Evolutionary conservation across 345 rosid species (phyloP).

Genomic region (Hevea brasiliensis): DNA sequence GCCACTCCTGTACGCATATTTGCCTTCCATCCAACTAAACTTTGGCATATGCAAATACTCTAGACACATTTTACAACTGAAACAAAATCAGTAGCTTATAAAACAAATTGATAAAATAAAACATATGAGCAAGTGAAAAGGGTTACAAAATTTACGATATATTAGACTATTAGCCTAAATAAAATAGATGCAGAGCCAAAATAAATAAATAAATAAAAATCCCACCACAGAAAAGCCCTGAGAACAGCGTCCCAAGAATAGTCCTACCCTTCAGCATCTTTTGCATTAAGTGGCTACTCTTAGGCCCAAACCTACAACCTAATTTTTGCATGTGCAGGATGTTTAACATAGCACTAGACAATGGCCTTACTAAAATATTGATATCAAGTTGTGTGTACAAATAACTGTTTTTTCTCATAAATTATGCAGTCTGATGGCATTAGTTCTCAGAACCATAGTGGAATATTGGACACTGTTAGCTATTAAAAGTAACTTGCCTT

Average conservation of each 20-base stretch:
- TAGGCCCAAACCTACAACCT: neutral
- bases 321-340: neutral
- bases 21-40: too few species aligned
- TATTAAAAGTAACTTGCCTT: constrained; percentile 44
- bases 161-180: too few species aligned
- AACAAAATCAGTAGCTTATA: too few species aligned
- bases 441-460: neutral
- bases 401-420: neutral
- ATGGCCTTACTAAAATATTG: neutral
- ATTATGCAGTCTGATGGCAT: neutral
- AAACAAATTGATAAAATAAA: too few species aligned
- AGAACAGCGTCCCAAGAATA: neutral
- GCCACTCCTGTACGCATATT: too few species aligned
- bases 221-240: neutral
- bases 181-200: too few species aligned
- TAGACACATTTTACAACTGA: too few species aligned
- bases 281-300: neutral
- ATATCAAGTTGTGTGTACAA: neutral
- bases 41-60: too few species aligned
- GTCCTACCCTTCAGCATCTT: neutral
- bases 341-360: neutral
- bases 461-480: neutral
- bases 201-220: too few species aligned
- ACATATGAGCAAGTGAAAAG: too few species aligned
- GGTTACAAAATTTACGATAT: too few species aligned